Base-by-base conservation (phyloP, 805 yeast species). In the Nakazawaea pomicola region DNA sequence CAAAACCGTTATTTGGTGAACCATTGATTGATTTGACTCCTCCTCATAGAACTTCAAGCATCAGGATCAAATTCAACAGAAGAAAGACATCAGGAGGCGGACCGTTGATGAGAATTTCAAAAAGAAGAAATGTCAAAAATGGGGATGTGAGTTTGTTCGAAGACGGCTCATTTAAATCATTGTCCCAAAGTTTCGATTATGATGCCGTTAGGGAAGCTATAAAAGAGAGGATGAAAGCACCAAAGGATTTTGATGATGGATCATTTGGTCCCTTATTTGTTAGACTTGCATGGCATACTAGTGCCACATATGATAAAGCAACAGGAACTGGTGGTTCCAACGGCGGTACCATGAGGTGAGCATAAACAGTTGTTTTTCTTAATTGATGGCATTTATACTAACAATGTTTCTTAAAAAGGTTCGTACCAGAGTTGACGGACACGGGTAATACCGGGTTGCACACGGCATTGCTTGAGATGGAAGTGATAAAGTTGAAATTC, bases 201-300 rank as follows among this genome's bases (percentile, higher is more conserved):
- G 61, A 61, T 1, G 46, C 54, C 1, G 62, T 70, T 6, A 56
- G 56, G 30, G 55, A 55, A 28, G 72, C 62, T 6, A 70, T 73
- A 19, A 50, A 47, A 35, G 52, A 54, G 12, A 49, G 53, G 16
- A 48, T 69, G 20, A 57, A 60, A 15, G 49, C 51, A 41, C 56
- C 67, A 17, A 53, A 70, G 15, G 72, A 68, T 40, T 80, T 74
- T 55, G 90, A 83, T 51, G 81, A 78, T 48, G 78, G 76, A 28
- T 77, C 80, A 19, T 82, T 78, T 46, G 93, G 90, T 1, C 96
- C 95, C 8, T 77, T 82, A 12, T 64, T 87, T 30, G 77, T 87
- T 18, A 76, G 95, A 52, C 70, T 85, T 41, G 83, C 95, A 20
- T 87, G 95, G 95, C 95, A 87, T 57, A 75, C 82, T 27, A 74